Evolutionary conservation across 371 early-diverging fungal species (phyloP).

Genomic region (Basidiobolus meristosporus): DNA sequence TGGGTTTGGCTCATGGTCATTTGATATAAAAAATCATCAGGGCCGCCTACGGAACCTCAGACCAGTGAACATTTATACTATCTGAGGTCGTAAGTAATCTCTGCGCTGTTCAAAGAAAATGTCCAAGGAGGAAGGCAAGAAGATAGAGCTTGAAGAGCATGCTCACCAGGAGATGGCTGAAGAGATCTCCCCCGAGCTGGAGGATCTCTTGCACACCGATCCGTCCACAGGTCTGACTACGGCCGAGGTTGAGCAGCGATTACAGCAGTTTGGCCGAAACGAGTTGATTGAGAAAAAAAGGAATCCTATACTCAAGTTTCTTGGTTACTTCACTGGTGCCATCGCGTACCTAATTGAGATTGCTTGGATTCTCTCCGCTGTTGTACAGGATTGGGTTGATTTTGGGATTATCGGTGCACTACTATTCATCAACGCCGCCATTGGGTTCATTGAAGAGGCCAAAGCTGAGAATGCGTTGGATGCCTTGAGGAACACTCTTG

Average conservation of each 20-base stretch:
- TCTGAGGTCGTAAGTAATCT: too few species aligned
- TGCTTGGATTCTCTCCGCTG: conserved; percentile 46
- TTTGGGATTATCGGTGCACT: conserved; percentile 71
- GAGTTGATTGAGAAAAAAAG: conserved; percentile 66
- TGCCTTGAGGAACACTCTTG: conserved; percentile 51
- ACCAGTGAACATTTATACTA: too few species aligned
- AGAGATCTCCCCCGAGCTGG: conserved; percentile 45
- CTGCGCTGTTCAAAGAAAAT: too few species aligned
- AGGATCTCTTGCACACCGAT: conserved; percentile 43
- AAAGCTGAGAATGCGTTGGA: conserved; percentile 80
- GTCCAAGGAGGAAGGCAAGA: too few species aligned
- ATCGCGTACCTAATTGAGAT: conserved; percentile 77
- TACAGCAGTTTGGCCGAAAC: conserved; percentile 45
- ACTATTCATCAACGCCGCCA: conserved; percentile 70
- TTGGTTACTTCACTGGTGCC: too few species aligned
- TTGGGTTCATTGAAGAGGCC: conserved; percentile 80
- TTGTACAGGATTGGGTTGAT: conserved; percentile 43
- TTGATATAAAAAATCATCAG: too few species aligned
- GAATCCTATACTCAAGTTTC: conserved; percentile 72
- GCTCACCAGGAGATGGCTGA: conserved; percentile 43
- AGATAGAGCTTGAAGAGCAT: conserved; percentile 20
- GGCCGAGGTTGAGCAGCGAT: conserved; percentile 30
- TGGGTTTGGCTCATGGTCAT: too few species aligned
- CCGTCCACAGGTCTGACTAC: conserved; percentile 35
- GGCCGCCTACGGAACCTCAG: too few species aligned